Conservation (phyloP, 2,329 filamentous ascomycete genomes). For the Exophiala aquamarina region DNA sequence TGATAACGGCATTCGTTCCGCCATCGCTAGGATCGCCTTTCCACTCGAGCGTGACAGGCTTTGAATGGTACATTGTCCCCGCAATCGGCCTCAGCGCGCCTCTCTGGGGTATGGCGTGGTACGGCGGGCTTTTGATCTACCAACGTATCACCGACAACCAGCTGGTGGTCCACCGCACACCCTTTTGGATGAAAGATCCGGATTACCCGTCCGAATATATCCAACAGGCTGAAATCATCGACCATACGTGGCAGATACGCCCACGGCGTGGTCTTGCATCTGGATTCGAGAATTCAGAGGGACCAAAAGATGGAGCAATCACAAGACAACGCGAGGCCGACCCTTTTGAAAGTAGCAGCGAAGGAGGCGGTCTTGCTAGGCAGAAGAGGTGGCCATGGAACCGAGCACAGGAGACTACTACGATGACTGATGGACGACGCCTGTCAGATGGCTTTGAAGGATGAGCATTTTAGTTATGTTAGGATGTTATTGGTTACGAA, state of each 20-base stretch:
- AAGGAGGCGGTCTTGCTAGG: background rate
- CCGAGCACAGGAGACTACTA: background rate
- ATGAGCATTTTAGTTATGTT: no score
- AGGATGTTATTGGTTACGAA: no score
- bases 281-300: conserved; percentile 1
- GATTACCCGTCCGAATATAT: conserved; percentile 10
- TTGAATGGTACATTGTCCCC: conserved; percentile 11
- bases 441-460: conserved; percentile 1
- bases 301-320: background rate
- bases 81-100: conserved; percentile 7
- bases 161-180: conserved; percentile 5
- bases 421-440: conserved; percentile 2
- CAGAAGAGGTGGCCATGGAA: background rate
- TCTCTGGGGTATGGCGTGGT: conserved; percentile 12
- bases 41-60: conserved; percentile 5
- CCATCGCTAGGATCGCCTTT: conserved; percentile 4
- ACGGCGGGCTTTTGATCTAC: conserved; percentile 10
- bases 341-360: background rate
- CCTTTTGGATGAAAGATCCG: conserved; percentile 8
- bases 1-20: conserved; percentile 8
- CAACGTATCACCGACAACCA: conserved; percentile 4
- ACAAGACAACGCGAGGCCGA: background rate
- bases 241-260: conserved; percentile 10
- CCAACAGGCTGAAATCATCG: conserved; percentile 9
- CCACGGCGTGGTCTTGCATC: background rate